Percentiles rank a stretch among this genome's conserved stretches.
Evolutionary conservation across 176 grass and related monocot genomes (phyloP).

Genomic region (Saccharum spontaneum): DNA sequence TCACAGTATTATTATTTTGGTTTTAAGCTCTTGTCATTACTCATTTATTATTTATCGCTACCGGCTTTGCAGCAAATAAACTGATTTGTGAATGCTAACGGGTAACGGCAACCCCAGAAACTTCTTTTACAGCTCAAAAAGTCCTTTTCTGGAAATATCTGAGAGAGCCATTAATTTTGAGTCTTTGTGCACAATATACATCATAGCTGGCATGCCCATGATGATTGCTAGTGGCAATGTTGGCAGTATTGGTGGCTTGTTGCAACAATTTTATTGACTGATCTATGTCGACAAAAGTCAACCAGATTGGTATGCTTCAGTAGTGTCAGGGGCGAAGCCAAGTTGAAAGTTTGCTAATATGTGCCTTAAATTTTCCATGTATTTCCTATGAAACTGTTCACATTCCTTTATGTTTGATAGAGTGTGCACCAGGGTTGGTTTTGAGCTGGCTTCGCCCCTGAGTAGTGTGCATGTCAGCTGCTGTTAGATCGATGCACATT

Average conservation of each 20-base stretch:
- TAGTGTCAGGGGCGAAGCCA: not conserved
- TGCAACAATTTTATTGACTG: not conserved
- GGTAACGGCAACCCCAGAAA: not conserved
- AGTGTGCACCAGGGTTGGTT: too few species aligned
- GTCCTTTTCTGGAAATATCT: not conserved
- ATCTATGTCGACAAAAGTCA: not conserved
- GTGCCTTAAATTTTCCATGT: too few species aligned
- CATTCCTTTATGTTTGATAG: too few species aligned
- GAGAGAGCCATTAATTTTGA: not conserved
- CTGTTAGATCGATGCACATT: not conserved
- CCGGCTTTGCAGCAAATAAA: slow-evolving; percentile 8
- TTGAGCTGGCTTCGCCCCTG: too few species aligned
- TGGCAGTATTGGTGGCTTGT: not conserved
- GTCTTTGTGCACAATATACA: not conserved
- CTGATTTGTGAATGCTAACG: not conserved
- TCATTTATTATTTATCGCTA: not conserved
- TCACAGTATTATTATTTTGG: not conserved
- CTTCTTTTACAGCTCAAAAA: not conserved
- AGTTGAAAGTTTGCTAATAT: too few species aligned
- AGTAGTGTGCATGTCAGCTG: not conserved
- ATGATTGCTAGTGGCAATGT: not conserved
- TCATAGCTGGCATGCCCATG: not conserved
- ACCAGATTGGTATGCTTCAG: not conserved
- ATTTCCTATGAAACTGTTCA: too few species aligned
- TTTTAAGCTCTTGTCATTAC: not conserved